These are phyloP conservation scores for Clonostachys byssicola DNA, from an alignment of 2,329 filamentous ascomycete species.

Conservation along the genomic window DNA sequence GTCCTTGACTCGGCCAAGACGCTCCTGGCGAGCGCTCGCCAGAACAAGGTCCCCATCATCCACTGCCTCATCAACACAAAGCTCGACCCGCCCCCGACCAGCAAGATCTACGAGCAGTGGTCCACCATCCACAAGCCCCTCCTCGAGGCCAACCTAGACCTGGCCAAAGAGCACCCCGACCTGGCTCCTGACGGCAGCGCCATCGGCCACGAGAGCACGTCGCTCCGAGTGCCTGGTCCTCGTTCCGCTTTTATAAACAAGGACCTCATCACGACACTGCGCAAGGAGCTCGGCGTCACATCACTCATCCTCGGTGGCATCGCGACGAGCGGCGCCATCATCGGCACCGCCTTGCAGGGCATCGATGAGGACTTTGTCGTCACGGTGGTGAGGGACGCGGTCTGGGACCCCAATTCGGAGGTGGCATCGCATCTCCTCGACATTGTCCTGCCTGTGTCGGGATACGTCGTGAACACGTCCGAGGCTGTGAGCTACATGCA, in stretches of 20 bases:
- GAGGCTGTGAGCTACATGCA: not conserved
- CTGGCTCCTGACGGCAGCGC: not conserved
- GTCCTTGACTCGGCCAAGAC: not conserved
- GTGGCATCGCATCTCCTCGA: not conserved
- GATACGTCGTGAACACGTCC: not conserved
- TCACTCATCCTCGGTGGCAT: not conserved
- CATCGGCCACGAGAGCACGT: not conserved
- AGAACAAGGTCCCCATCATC: not conserved
- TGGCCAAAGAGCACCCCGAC: not conserved
- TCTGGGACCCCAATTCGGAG: not conserved
- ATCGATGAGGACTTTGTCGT: not conserved
- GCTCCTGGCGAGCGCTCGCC: not conserved
- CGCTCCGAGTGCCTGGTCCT: not conserved
- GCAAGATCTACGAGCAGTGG: not conserved
- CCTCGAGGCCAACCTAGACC: not conserved
- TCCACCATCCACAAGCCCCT: not conserved
- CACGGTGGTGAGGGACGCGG: not conserved
- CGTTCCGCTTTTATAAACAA: not conserved
- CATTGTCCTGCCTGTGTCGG: not conserved
- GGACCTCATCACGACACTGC: not conserved
- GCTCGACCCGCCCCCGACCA: not conserved
- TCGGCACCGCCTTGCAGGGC: not conserved
- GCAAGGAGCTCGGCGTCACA: not conserved
- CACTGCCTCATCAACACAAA: not conserved
- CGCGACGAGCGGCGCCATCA: not conserved